Conservation (phyloP, 2,329 filamentous ascomycete species). For the Mollisiaceae sp. region DNA sequence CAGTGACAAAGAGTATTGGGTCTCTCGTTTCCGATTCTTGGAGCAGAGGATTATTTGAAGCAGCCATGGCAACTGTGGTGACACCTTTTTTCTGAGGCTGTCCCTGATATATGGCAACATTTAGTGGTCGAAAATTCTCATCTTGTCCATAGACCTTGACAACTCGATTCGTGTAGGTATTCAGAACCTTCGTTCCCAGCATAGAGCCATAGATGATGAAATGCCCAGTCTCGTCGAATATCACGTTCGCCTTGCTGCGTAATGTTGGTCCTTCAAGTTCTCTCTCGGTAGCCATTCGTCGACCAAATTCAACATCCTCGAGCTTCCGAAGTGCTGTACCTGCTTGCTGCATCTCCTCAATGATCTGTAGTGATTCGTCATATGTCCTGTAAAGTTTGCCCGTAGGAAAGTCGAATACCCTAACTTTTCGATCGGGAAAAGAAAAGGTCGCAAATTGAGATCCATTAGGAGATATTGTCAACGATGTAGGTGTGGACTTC, state of each 20-base stretch:
- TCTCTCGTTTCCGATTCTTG: conserved; percentile 91
- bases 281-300: conserved; percentile 82
- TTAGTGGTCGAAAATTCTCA: conserved; percentile 83
- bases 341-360: conserved; percentile 96
- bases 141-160: conserved; percentile 91
- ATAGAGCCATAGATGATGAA: conserved; percentile 96
- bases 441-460: conserved; percentile 88
- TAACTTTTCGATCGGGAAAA: conserved; percentile 89
- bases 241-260: conserved; percentile 77
- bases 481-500: conserved; percentile 80
- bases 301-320: conserved; percentile 90
- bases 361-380: conserved; percentile 88
- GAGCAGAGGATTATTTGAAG: conserved; percentile 88
- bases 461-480: conserved; percentile 86
- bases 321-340: conserved; percentile 81
- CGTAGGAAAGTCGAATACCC: conserved; percentile 89
- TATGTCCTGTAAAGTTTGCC: conserved; percentile 91
- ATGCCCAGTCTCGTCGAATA: conserved; percentile 95
- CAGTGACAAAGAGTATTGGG: conserved; percentile 85
- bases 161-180: conserved; percentile 91
- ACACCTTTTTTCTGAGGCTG: conserved; percentile 93
- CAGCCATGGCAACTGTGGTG: conserved; percentile 96
- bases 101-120: conserved; percentile 89
- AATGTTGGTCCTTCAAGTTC: conserved; percentile 77
- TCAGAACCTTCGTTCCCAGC: conserved; percentile 91